Conservation (phyloP, 2,329 filamentous ascomycete species). For the Neopestalotiopsis rosae region DNA sequence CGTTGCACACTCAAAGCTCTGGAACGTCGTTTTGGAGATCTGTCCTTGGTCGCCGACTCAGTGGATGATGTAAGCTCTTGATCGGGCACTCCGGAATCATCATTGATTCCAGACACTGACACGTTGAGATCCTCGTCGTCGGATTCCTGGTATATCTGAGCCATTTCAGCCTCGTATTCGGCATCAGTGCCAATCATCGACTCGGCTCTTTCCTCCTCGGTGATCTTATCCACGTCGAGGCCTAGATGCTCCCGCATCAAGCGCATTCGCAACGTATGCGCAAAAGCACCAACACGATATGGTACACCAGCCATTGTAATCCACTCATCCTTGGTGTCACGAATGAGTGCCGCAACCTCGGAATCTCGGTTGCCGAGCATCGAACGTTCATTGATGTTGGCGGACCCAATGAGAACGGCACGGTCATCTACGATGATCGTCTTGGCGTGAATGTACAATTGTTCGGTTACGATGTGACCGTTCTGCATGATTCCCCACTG, state of each 20-base stretch:
- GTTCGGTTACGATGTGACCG: conserved; percentile 87
- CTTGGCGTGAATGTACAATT: conserved; percentile 98
- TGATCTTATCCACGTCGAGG: conserved; percentile 90
- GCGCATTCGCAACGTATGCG: conserved; percentile 89
- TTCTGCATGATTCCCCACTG: conserved; percentile 92
- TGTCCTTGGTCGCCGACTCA: conserved; percentile 37
- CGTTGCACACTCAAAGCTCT: conserved; percentile 64
- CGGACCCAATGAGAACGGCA: conserved; percentile 91
- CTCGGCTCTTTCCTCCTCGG: conserved; percentile 76
- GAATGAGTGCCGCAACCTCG: conserved; percentile 86
- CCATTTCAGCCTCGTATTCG: conserved; percentile 54
- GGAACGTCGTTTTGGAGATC: conserved; percentile 46
- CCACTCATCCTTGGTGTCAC: conserved; percentile 90
- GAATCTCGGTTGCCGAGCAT: conserved; percentile 93
- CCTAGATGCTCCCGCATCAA: conserved; percentile 97
- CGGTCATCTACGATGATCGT: conserved; percentile 95
- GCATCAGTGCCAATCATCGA: conserved; percentile 13
- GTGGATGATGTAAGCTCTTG: conserved; percentile 24
- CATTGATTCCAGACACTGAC: not conserved
- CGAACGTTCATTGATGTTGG: conserved; percentile 98
- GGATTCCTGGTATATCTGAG: conserved; percentile 63
- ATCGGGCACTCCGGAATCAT: conserved; percentile 8
- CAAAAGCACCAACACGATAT: conserved; percentile 89
- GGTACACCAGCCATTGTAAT: conserved; percentile 90
- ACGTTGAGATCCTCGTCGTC: conserved; percentile 30